Evolutionary conservation across 1,139 yeast genomes (phyloP), one percentile per base, ranked within the genome.

Genomic region (Yamadazyma aaseri): DNA sequence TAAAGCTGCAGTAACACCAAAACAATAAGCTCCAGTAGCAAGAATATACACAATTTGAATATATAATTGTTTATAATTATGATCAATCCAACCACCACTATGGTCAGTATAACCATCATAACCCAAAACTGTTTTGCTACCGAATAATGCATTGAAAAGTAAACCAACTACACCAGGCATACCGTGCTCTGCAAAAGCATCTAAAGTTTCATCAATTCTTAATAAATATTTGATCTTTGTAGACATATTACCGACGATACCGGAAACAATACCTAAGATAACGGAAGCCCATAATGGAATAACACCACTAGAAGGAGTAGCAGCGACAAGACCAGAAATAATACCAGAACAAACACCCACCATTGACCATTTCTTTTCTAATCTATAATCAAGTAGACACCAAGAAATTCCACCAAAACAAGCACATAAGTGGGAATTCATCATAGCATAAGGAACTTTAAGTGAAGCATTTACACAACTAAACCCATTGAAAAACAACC

Each of bases 181-280:
- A 36, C 96, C 97, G 82, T 92, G 98, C 78, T 90, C 97, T 15
- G 97, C 97, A 58, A 92, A 75, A 32, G 90, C 83, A 81, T 92
- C 97, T 52, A 92, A 71, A 3, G 97, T 82, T 62, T 92, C 98
- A 58, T 92, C 97, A 38, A 89, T 92, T 41, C 74, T 75, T 36
- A 84, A 66, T 41, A 86, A 62, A 56, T 85, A 87, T 64, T 92
- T 92, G 58, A 92, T 65, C 54, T 87, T 85, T 36, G 97, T 90
- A 38, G 96, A 70, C 54, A 86, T 86, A 69, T 92, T 90, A 75
- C 97, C 92, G 28, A 84, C 78, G 11, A 81, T 62, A 21, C 96
- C 96, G 0, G 97, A 71, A 2, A 77, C 75, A 20, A 86, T 69
- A 3, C 97, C 97, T 43, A 90, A 76, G 20, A 89, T 71, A 7